These are phyloP conservation scores for Aegilops speltoides DNA, from an alignment of 176 grass and related monocot species.

Conservation along the genomic window DNA sequence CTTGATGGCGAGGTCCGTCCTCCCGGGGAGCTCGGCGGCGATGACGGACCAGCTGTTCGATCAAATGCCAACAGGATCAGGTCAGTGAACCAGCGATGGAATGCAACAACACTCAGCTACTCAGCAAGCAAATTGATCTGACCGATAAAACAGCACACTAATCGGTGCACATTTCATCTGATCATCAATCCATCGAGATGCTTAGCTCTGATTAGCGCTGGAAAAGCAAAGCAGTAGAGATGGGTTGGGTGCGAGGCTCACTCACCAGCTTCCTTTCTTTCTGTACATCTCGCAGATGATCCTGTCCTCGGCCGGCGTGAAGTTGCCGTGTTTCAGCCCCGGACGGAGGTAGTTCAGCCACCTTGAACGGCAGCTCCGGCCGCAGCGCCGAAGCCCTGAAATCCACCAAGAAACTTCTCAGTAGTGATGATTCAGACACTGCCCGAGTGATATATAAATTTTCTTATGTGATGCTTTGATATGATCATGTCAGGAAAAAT, in stretches of 20 bases:
- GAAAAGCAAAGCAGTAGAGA: neutral
- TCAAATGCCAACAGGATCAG: neutral
- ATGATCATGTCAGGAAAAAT: neutral
- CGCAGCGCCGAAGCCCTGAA: conserved; percentile 42
- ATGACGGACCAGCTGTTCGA: conserved; percentile 54
- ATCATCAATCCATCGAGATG: neutral
- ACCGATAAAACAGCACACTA: neutral
- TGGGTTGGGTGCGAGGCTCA: neutral
- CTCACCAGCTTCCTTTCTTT: conserved; percentile 49
- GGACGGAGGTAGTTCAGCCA: conserved; percentile 67
- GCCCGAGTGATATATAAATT: too few species aligned
- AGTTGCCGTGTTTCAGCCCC: conserved; percentile 49
- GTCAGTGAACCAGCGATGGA: neutral
- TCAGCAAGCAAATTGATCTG: neutral
- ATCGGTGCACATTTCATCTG: neutral
- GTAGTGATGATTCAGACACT: neutral
- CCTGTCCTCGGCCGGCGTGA: conserved; percentile 40
- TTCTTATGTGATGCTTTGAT: neutral
- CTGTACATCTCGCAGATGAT: conserved; percentile 49
- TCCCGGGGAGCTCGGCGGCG: conserved; percentile 42
- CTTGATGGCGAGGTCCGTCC: conserved; percentile 61
- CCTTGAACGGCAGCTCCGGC: conserved; percentile 54
- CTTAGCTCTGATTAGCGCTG: neutral
- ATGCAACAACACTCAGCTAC: too few species aligned
- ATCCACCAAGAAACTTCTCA: neutral